phyloP scores from a whole-genome alignment of 441 rosid genomes.

The Gossypium trilobum region DNA sequence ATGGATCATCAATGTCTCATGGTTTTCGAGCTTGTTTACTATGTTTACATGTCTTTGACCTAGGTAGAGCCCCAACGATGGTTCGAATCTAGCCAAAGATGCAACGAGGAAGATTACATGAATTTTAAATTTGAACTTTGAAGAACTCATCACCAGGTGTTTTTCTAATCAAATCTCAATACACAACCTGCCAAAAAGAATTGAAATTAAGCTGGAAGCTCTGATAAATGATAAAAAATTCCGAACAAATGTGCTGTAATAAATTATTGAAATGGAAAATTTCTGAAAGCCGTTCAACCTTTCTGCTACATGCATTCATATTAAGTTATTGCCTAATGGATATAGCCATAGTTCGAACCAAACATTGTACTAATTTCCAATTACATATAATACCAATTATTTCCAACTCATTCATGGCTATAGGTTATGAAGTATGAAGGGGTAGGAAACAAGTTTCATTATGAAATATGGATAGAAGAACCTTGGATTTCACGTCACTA shows the following conservation, averaged over 20 bases:
- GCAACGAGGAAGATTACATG: not conserved
- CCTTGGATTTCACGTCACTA: not conserved
- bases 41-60: constrained; percentile 12
- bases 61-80: constrained; percentile 1
- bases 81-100: not conserved
- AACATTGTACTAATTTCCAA: not conserved
- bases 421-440: not conserved
- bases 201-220: not conserved
- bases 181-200: not conserved
- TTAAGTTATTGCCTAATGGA: not conserved
- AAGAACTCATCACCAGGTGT: not conserved
- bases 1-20: not conserved
- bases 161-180: not conserved
- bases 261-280: not conserved
- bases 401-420: not conserved
- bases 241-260: not conserved
- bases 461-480: not conserved
- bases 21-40: constrained; percentile 7
- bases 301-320: not conserved
- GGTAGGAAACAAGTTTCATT: not conserved
- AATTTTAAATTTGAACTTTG: not conserved
- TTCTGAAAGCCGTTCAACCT: not conserved
- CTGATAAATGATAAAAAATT: too few relatives aligned
- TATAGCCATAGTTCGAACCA: not conserved
- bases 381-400: not conserved